These are phyloP conservation scores for Lentinula boryana DNA, from an alignment of 768 basidiomycete genomes.

Conservation along the genomic window DNA sequence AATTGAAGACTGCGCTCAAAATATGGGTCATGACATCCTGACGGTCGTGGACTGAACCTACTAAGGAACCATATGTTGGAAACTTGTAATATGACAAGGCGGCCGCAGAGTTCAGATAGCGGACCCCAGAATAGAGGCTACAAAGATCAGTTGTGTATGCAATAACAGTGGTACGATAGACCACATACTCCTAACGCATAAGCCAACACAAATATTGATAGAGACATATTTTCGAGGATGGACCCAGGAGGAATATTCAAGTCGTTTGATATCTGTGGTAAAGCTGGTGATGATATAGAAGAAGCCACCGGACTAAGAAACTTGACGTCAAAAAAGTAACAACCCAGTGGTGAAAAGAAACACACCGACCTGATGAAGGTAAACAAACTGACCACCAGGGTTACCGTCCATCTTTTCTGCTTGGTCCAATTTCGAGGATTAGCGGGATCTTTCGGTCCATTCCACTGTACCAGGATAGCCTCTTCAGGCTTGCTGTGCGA, in stretches of 20 bases:
- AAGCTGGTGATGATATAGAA: conserved; percentile 43
- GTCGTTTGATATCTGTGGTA: conserved; percentile 1
- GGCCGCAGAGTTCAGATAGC: conserved; percentile 31
- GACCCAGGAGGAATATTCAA: conserved; percentile 20
- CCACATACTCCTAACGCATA: conserved; percentile 27
- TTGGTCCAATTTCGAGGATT: conserved; percentile 39
- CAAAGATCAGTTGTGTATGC: background rate
- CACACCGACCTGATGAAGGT: conserved; percentile 39
- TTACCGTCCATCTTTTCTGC: conserved; percentile 41
- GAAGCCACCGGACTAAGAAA: conserved; percentile 31
- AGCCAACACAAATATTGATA: conserved; percentile 37
- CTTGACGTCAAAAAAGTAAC: background rate
- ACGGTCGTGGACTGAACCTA: conserved; percentile 9
- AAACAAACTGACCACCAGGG: conserved; percentile 44
- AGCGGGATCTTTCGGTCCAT: conserved; percentile 20
- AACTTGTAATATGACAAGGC: conserved; percentile 43
- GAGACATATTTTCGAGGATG: conserved; percentile 31
- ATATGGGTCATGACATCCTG: background rate
- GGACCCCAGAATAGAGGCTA: conserved; percentile 34
- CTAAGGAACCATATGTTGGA: conserved; percentile 56
- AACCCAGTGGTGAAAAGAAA: background rate
- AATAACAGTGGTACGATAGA: background rate
- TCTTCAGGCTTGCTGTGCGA: background rate
- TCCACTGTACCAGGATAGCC: conserved; percentile 19
- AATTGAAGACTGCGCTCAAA: conserved; percentile 33